Evolutionary conservation across 2,329 filamentous ascomycete species (phyloP), one percentile per base, ranked within the genome.

Genomic region (Colletotrichum lini): DNA sequence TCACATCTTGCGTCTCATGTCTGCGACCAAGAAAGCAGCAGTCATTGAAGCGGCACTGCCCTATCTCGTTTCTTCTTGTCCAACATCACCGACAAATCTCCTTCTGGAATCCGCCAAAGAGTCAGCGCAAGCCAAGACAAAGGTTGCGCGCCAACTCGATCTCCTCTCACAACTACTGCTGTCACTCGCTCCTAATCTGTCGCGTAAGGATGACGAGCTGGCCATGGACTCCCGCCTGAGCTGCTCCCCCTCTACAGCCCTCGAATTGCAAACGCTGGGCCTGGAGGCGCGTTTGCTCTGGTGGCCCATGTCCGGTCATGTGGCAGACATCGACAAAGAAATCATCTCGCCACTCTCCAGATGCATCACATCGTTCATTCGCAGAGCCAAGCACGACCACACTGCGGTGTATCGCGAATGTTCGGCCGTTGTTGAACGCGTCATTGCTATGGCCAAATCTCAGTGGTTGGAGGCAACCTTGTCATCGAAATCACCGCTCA

Each of bases 131-230:
- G 85, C 88, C n/a, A 78, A 83, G 13, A 81, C 83, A 9, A 94
- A 93, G 77, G 84, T 86, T 21, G 85, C 89, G 12, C 89, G 89
- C 3, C 92, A 94, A 73, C 82, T 95, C 21, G 92, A 94, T 60
- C 86, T 85, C 0, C 77, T 94, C 2, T 90, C 91, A 0, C 91
- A 93, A 74, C 85, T 86, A 3, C 82, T 95, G 0, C 82, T 95
- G 1, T 88, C 90, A 0, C 80, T 95, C 1, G 88, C 91, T 38
- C 92, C 93, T 1, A 92, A 89, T 75, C 84, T 92, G n/a, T 90
- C 92, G 2, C 83, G 84, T 59, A 87, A 89, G 12, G 89, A 91
- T 50, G 93, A 95, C 76, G 80, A 79, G 4, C 74, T 84, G 1
- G 90, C 90, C 0, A 76, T 81, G 4, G 88, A 92, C 70, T 80